A percentile compares a stretch with the other conserved stretches of the same genome.
These are phyloP conservation scores for Silene vulgaris DNA, from an alignment of 179 eudicot species.

Conservation along the genomic window DNA sequence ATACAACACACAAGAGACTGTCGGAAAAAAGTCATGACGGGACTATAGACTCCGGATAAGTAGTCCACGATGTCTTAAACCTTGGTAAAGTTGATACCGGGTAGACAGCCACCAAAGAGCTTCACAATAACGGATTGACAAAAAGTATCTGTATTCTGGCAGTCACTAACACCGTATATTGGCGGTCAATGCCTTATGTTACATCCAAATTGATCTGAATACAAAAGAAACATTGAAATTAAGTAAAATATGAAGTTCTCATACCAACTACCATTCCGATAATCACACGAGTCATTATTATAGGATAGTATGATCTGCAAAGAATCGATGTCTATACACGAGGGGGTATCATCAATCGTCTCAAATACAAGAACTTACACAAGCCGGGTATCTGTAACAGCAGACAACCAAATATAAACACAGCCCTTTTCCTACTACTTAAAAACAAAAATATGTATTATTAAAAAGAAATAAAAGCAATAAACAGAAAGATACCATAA, in stretches of 20 bases:
- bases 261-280: too few species aligned
- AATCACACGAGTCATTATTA: not conserved
- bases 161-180: too few species aligned
- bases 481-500: not conserved
- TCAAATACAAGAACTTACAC: constrained; percentile 10
- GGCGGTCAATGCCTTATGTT: too few species aligned
- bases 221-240: not conserved
- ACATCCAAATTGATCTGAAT: not conserved
- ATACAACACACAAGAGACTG: too few species aligned
- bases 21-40: too few species aligned
- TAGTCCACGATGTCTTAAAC: too few species aligned
- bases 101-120: too few species aligned
- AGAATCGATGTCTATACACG: constrained; percentile 17
- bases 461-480: not conserved
- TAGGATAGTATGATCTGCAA: not conserved
- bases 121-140: too few species aligned
- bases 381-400: not conserved
- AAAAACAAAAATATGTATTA: not conserved
- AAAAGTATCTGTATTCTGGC: too few species aligned
- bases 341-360: not conserved
- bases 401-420: constrained; percentile 14
- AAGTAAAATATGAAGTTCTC: too few species aligned
- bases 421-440: not conserved
- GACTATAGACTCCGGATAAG: too few species aligned
- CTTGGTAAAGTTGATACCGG: too few species aligned